phyloP scores from a whole-genome alignment of 441 rosid species.

The Adansonia madagascariensis region DNA sequence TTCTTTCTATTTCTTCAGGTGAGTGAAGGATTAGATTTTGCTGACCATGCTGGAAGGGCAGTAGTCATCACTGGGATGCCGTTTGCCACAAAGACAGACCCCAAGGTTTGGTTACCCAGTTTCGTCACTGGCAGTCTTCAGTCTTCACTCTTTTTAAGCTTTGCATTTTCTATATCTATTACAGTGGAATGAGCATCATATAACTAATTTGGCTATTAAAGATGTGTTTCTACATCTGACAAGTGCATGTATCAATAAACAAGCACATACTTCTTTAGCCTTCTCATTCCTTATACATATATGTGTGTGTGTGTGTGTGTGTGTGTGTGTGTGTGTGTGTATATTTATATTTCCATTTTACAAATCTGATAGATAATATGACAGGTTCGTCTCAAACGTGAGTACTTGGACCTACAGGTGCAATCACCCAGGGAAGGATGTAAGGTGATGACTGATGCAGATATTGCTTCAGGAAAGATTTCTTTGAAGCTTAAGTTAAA shows the following conservation, averaged over 20 bases:
- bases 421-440: constrained; percentile 42
- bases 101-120: constrained; percentile 63
- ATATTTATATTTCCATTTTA: constrained; percentile 6
- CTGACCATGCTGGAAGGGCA: constrained; percentile 97
- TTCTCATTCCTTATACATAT: background rate
- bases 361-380: constrained; percentile 24
- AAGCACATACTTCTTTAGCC: background rate
- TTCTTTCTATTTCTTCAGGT: constrained; percentile 56
- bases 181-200: constrained; percentile 4
- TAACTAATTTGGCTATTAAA: constrained; percentile 7
- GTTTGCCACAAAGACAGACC: constrained; percentile 76
- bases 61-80: constrained; percentile 94
- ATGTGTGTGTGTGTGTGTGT: too few relatives aligned
- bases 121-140: constrained; percentile 2
- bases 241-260: background rate
- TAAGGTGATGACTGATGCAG: constrained; percentile 65
- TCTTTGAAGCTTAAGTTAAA: constrained; percentile 27
- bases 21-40: constrained; percentile 98
- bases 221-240: background rate
- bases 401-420: constrained; percentile 71
- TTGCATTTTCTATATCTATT: background rate
- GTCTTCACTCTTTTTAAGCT: constrained; percentile 10
- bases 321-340: background rate
- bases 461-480: constrained; percentile 29
- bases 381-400: constrained; percentile 93